Conservation (phyloP, 768 basidiomycete genomes). For the Hemileccinum rubropunctum region DNA sequence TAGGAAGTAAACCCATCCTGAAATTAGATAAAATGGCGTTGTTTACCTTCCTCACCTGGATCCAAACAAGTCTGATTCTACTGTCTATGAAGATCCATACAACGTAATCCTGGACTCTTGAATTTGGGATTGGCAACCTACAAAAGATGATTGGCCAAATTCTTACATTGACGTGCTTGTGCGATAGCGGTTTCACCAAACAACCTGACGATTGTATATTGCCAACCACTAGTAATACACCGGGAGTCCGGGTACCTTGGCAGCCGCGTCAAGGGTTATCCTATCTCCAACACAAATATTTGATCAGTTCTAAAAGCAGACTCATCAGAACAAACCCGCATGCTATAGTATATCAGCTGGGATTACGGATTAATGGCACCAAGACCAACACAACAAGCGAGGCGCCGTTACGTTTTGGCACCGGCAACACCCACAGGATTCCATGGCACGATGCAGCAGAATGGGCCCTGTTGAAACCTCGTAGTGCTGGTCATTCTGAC, state of each 20-base stretch:
- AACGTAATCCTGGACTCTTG: neutral
- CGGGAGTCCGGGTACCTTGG: neutral
- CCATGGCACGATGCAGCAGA: neutral
- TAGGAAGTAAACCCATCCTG: neutral
- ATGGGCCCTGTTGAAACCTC: neutral
- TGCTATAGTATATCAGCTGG: neutral
- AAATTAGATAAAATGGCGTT: conserved; percentile 3
- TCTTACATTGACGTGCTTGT: no score
- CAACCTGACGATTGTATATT: neutral
- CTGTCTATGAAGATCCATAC: neutral
- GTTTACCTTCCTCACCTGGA: neutral
- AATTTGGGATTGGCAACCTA: no score
- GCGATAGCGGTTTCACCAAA: no score
- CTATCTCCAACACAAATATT: neutral
- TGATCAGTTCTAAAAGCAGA: neutral
- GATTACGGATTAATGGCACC: neutral
- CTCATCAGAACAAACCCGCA: neutral
- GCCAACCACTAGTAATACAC: neutral
- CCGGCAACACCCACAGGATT: neutral
- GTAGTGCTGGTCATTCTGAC: neutral
- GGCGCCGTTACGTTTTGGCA: neutral
- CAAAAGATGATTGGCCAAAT: no score
- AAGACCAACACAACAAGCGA: neutral
- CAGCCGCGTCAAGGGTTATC: neutral
- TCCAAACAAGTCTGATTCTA: neutral